Conservation (phyloP, 805 yeast species). For the Sugiyamaella boreocaroliniensis region DNA sequence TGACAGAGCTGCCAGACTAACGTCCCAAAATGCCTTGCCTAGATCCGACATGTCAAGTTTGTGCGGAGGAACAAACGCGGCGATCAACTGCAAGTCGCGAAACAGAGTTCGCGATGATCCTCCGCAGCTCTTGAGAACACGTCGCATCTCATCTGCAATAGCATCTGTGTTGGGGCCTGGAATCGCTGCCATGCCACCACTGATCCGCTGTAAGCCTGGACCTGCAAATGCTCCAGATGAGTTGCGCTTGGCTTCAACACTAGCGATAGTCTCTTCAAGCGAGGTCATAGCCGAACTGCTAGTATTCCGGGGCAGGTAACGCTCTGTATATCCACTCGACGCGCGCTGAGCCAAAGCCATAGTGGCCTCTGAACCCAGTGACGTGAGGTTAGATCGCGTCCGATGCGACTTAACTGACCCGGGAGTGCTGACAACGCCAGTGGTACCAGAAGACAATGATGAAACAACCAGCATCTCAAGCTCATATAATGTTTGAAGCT, state of each 20-base stretch:
- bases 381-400: conserved; percentile 16
- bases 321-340: not conserved
- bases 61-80: conserved; percentile 28
- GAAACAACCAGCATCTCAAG: conserved; percentile 24
- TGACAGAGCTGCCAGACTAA: conserved; percentile 30
- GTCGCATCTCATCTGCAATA: conserved; percentile 29
- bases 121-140: conserved; percentile 21
- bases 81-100: conserved; percentile 31
- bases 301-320: conserved; percentile 4
- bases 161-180: conserved; percentile 27
- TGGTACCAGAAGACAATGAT: conserved; percentile 12
- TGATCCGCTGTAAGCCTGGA: conserved; percentile 2
- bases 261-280: conserved; percentile 20
- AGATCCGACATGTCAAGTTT: conserved; percentile 26
- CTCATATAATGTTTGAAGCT: conserved; percentile 22
- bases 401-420: conserved; percentile 16
- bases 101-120: conserved; percentile 29
- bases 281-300: conserved; percentile 16
- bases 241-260: conserved; percentile 21
- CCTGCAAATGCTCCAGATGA: conserved; percentile 14
- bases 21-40: conserved; percentile 34
- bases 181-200: conserved; percentile 15
- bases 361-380: conserved; percentile 18
- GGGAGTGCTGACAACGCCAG: conserved; percentile 12
- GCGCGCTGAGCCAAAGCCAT: not conserved